phyloP scores from a whole-genome alignment of 1,139 yeast species.

The Tardiomyces depauwii region DNA sequence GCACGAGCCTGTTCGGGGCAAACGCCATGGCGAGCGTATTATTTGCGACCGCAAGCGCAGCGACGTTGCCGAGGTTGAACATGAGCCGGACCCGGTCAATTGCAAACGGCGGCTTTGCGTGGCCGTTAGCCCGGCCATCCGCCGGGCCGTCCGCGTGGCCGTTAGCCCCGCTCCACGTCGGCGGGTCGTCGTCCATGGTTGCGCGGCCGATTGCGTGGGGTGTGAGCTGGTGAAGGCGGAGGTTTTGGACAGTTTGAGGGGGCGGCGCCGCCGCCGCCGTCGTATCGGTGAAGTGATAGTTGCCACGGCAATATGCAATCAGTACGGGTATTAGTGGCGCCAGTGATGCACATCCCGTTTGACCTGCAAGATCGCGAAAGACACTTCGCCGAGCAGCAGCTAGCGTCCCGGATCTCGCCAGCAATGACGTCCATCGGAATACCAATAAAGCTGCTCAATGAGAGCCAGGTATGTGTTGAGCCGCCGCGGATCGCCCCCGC shows the following conservation, averaged over 20 bases:
- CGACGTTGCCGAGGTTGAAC: conserved; percentile 35
- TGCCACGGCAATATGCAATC: too few relatives aligned
- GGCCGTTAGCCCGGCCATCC: neutral
- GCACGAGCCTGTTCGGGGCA: conserved; percentile 33
- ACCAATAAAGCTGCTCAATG: conserved; percentile 79
- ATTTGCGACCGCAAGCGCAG: conserved; percentile 34
- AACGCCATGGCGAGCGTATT: conserved; percentile 40
- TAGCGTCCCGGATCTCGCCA: neutral
- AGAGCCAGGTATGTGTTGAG: neutral
- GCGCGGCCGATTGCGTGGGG: neutral
- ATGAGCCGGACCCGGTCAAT: conserved; percentile 48
- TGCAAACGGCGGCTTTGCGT: conserved; percentile 16
- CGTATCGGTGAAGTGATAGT: too few relatives aligned
- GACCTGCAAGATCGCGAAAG: too few relatives aligned
- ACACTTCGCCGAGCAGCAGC: too few relatives aligned
- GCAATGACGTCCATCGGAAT: conserved; percentile 42
- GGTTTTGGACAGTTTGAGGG: too few relatives aligned
- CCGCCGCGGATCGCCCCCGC: neutral
- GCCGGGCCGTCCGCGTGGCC: neutral
- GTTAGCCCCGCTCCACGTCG: neutral
- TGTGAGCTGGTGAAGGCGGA: too few relatives aligned
- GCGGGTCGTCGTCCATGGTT: neutral
- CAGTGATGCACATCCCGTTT: too few relatives aligned
- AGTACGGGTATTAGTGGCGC: too few relatives aligned
- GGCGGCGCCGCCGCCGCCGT: too few relatives aligned